phyloP scores from a whole-genome alignment of 495 filamentous ascomycete genomes.

The Lepidopterella palustris region DNA sequence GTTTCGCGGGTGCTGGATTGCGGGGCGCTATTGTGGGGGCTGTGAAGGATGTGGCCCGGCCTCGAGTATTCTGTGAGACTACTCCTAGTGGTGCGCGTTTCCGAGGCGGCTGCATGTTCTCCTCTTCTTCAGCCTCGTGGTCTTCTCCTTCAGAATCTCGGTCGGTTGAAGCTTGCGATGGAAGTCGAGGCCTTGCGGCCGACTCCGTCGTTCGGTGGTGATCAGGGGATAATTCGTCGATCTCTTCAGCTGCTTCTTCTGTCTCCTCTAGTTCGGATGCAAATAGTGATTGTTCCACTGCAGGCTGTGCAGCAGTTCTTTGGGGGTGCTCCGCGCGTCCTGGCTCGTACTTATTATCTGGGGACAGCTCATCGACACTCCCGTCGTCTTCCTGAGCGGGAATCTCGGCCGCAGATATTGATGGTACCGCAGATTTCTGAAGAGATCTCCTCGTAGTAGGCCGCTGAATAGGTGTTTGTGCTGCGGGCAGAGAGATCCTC shows the following conservation, averaged over 20 bases:
- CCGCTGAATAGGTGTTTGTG: neutral
- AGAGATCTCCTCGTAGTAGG: neutral
- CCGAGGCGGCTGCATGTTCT: neutral
- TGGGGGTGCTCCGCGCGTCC: neutral
- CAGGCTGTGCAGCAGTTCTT: neutral
- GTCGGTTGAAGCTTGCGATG: neutral
- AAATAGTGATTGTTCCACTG: neutral
- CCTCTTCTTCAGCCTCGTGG: neutral
- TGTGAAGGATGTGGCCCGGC: too few relatives aligned
- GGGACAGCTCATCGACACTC: conserved; percentile 16
- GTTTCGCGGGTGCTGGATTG: too few relatives aligned
- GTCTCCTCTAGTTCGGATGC: neutral
- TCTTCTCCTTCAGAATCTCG: neutral
- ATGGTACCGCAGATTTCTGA: neutral
- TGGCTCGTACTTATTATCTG: neutral
- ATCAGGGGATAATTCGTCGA: neutral
- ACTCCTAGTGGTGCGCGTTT: too few relatives aligned
- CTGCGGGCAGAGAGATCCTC: neutral
- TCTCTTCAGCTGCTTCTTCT: neutral
- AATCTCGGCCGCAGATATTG: neutral
- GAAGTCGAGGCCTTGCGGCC: neutral
- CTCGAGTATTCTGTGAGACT: too few relatives aligned
- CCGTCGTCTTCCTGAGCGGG: conserved; percentile 6
- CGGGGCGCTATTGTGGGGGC: too few relatives aligned
- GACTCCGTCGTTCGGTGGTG: neutral